phyloP scores from a whole-genome alignment of 352 stramenopile species.

The Globisporangium irregulare region DNA sequence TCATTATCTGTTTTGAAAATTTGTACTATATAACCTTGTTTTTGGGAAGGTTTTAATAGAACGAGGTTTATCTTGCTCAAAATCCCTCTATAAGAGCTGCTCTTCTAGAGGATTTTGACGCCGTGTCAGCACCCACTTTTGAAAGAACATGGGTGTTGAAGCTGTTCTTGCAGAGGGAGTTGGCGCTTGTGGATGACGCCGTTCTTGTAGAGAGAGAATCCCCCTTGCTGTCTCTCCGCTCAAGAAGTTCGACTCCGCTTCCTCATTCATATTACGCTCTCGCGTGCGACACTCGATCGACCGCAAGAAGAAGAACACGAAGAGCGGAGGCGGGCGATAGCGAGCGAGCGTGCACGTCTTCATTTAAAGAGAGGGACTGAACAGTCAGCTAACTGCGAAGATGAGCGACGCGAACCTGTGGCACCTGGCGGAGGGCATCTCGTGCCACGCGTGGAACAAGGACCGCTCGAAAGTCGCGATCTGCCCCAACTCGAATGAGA shows the following conservation, averaged over 20 bases:
- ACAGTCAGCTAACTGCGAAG: constrained; percentile 5
- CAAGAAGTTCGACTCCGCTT: background rate
- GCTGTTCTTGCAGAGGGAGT: constrained; percentile 24
- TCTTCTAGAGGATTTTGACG: too few species aligned
- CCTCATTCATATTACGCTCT: constrained; percentile 4
- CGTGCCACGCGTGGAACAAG: constrained; percentile 91
- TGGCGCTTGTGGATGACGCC: background rate
- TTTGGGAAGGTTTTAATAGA: too few species aligned
- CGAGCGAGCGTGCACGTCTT: background rate
- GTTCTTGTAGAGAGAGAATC: constrained; percentile 34
- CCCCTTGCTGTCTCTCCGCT: constrained; percentile 7
- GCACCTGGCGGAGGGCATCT: constrained; percentile 81
- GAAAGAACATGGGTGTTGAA: too few species aligned
- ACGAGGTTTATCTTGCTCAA: too few species aligned
- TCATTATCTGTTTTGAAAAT: too few species aligned
- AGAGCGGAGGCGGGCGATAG: background rate
- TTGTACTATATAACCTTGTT: too few species aligned
- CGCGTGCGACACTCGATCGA: constrained; percentile 14
- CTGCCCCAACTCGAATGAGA: constrained; percentile 92
- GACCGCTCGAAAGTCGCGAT: constrained; percentile 88
- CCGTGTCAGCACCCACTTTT: too few species aligned
- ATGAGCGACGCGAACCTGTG: constrained; percentile 62
- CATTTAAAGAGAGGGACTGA: background rate
- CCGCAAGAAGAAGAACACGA: background rate
- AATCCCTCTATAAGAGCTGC: too few species aligned